Base-by-base conservation (phyloP, 2,329 filamentous ascomycete genomes). In the Teratosphaeria viscida region DNA sequence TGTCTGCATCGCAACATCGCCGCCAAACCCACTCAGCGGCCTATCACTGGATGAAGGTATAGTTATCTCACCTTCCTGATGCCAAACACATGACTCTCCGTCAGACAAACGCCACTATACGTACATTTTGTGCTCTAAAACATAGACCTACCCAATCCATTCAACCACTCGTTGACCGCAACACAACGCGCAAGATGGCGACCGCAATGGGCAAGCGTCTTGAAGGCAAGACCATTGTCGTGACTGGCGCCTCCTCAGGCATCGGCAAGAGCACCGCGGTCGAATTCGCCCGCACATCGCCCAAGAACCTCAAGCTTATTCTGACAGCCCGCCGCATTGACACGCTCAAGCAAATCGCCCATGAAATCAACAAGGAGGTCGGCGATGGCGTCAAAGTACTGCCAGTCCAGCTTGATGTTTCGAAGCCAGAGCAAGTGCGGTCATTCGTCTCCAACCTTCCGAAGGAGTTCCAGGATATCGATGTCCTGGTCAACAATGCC, bases 401-500 rank as follows among this genome's bases (percentile, higher is more conserved):
- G 52, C 85, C 91, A 1, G 84, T 94, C 11, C 86, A 90, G 78
- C 81, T 97, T 57, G 94, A 99, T 73, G 87, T 99, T 58, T 92
- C 88, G 78, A 87, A 88, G 60, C 80, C 89, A 0, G 83, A 85
- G 2, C 85, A 94, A 70, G 82, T 97, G 3, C 80, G 81, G 57
- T 77, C 76, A 49, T 92, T 97, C 70, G 85, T 96, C 12, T 77
- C 75, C 1, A 82, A 79, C 49, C 75, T 97, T 67, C 92, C 92
- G 0, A 83, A 85, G 62, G 92, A 91, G 71, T 97, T 90, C 78
- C 85, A 82, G 73, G 85, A 90, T 29, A 88, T 97, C 64, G 84
- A 97, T 73, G 82, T 97, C 2, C 77, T 99, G 61, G 90, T 99
- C 29, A 99, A 99, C 78, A 97, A 97, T 80, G 92, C 92, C 23